Evolutionary conservation across 2,329 filamentous ascomycete species (phyloP).

Genomic region (Didymella pomorum): DNA sequence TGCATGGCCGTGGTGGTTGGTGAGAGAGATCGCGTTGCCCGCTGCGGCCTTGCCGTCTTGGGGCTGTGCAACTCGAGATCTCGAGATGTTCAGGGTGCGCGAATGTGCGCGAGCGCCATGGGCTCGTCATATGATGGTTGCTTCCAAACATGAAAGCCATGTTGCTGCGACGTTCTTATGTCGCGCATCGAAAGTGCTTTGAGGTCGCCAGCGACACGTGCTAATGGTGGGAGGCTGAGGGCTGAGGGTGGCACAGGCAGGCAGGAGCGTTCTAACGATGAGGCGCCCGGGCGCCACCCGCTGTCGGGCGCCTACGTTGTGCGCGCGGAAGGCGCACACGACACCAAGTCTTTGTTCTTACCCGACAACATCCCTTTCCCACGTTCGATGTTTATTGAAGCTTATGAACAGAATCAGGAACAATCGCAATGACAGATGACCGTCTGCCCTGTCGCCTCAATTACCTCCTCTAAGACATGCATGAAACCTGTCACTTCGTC

Average conservation of each 20-base stretch:
- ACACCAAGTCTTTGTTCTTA: neutral
- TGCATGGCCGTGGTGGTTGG: neutral
- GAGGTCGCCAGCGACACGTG: neutral
- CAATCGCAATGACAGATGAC: neutral
- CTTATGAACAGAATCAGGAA: neutral
- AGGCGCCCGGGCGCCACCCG: neutral
- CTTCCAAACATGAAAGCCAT: neutral
- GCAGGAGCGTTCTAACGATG: neutral
- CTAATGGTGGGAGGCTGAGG: neutral
- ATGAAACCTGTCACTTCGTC: neutral
- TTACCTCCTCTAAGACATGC: no score
- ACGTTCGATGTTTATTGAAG: neutral
- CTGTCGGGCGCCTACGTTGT: neutral
- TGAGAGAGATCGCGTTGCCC: neutral
- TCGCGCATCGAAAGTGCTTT: neutral
- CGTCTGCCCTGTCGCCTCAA: neutral
- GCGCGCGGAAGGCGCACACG: neutral
- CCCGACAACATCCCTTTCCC: neutral
- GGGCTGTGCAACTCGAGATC: neutral
- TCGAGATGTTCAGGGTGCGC: neutral
- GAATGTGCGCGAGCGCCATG: neutral
- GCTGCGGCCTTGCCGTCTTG: neutral
- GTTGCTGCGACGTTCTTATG: neutral
- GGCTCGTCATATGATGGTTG: no score
- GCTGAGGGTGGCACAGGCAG: neutral